Evolutionary conservation across 257 asterid species (phyloP), one percentile per base, ranked within the genome.

Genomic region (Gynochthodes officinalis): DNA sequence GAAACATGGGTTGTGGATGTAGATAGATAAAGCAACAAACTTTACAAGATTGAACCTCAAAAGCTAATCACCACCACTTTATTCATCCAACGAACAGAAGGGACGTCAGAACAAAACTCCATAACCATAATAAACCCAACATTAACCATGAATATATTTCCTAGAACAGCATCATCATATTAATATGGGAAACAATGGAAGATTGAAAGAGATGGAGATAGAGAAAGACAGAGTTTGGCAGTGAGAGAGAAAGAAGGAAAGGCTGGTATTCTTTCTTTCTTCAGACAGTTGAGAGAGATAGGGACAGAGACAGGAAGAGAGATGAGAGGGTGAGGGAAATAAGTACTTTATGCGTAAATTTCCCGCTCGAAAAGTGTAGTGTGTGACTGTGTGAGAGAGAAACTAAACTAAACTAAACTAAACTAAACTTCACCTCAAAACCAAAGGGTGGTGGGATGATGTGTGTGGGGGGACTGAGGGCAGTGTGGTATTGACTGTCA

Each of bases 331-430:
- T 70, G 49, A 70, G 1, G 1, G 74, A 73, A 39, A 46, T 73
- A 48, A 62, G n/a, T 62, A 69, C 66, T 81, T 73, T 76, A 80
- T 75, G 83, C 75, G 78, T 78, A 75, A 72, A 73, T 75, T 81
- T 82, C 83, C 87, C 87, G 85, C 83, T 83, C 75, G 76, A 83
- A 75, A 75, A 78, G 79, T 74, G 72, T 65, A 77, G 72, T 52
- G 66, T 48, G 75, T 10, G 74, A 25, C 61, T 46, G 33, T 64
- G 64, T 64, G 52, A 64, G 39, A 2, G 32, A 42, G 52, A 40
- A n/a, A 50, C 72, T 52, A 44, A 62, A 11, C 42, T 14, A 55
- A 49, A 21, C 18, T 19, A 28, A 28, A 32, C 57, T 21, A 50
- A n/a, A n/a, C n/a, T n/a, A n/a, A n/a, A n/a, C n/a, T n/a, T n/a